Percentiles rank a stretch among this genome's conserved stretches.
Conservation (phyloP, 164 flowering plant species). For the Annona squamosa region DNA sequence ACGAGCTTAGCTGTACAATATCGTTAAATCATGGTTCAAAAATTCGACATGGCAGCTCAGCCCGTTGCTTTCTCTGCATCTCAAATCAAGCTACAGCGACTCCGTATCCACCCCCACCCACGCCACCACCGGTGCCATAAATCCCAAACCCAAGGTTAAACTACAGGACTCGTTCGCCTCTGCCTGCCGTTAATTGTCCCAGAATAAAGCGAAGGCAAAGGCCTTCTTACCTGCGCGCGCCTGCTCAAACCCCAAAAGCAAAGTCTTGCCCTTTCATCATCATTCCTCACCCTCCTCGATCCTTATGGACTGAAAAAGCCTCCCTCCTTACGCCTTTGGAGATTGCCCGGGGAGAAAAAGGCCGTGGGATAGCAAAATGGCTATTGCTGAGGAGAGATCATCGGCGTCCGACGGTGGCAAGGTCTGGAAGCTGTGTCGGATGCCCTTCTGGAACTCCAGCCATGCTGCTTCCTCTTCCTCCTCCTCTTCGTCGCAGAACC, state of each 20-base stretch:
- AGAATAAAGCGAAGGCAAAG: not conserved
- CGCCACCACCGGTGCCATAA: too few species aligned
- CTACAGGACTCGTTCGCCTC: not conserved
- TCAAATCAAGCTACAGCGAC: not conserved
- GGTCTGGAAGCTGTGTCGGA: constrained; percentile 57
- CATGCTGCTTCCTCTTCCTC: constrained; percentile 5
- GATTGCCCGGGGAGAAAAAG: not conserved
- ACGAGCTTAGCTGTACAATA: constrained; percentile 4
- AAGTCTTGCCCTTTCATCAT: not conserved
- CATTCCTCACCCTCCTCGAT: not conserved
- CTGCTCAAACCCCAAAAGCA: not conserved
- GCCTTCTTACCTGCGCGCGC: not conserved
- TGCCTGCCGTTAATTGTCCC: not conserved
- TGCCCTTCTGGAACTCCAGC: constrained; percentile 30
- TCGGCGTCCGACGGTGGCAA: constrained; percentile 26
- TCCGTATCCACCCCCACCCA: not conserved
- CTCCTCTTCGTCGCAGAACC: constrained; percentile 3
- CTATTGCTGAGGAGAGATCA: constrained; percentile 41
- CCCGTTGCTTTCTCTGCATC: constrained; percentile 1
- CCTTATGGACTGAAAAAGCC: constrained; percentile 2
- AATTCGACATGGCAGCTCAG: constrained; percentile 8
- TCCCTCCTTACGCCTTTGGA: not conserved
- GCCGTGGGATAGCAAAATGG: constrained; percentile 23
- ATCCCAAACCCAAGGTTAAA: not conserved
- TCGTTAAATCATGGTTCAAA: constrained; percentile 4